Evolutionary conservation across 2,329 filamentous ascomycete species (phyloP).

Genomic region (Cytospora chrysosperma): DNA sequence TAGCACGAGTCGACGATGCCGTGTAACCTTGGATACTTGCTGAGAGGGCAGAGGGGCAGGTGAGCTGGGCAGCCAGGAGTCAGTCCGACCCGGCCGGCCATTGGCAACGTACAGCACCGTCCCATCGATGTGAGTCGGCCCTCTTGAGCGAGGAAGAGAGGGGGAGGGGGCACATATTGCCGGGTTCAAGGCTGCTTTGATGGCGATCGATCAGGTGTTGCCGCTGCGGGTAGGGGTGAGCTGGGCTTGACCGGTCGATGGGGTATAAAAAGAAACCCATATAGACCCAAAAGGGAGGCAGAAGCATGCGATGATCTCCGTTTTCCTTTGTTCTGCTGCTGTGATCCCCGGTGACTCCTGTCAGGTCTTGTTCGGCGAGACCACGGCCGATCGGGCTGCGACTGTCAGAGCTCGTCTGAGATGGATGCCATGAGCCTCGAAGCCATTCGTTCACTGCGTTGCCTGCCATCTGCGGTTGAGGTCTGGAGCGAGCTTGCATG

Average conservation of each 20-base stretch:
- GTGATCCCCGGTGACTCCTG: background rate
- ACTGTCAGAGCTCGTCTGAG: background rate
- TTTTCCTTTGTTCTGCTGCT: background rate
- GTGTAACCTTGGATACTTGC: conserved; percentile 7
- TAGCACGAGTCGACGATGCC: background rate
- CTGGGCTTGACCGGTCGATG: background rate
- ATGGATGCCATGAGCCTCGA: background rate
- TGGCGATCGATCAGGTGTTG: background rate
- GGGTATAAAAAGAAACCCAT: background rate
- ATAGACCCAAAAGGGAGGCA: background rate
- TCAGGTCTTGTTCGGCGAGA: background rate
- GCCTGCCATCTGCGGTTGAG: background rate
- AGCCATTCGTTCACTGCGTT: background rate
- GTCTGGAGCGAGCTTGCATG: background rate
- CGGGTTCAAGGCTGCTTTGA: background rate
- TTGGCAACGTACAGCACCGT: background rate
- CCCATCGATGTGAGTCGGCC: background rate
- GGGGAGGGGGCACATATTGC: background rate
- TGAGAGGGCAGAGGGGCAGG: background rate
- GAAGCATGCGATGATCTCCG: background rate
- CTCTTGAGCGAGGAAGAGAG: too few species aligned
- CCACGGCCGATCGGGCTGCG: background rate
- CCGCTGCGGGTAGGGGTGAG: background rate
- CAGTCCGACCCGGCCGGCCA: background rate
- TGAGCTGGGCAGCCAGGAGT: background rate